Conservation (phyloP, 2,329 filamentous ascomycete genomes). For the Aspergillus aculeatus region DNA sequence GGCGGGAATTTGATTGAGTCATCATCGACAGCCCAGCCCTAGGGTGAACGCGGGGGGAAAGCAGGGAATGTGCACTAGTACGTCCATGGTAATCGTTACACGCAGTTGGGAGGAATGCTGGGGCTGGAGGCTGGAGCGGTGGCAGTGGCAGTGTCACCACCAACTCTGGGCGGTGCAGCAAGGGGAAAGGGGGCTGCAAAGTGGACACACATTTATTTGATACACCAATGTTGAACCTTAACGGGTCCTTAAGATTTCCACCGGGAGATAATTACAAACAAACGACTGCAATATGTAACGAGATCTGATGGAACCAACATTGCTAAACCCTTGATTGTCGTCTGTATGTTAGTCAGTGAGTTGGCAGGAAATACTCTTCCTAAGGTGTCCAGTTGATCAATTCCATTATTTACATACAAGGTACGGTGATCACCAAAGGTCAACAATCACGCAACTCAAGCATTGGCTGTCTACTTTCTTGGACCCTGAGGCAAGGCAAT, state of each 20-base stretch:
- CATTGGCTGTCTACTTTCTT: no score
- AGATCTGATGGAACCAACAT: not conserved
- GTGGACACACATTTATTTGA: slow-evolving; percentile 1
- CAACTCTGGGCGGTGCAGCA: slow-evolving; percentile 28
- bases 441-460: no score
- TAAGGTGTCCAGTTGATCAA: no score
- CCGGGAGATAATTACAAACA: not conserved
- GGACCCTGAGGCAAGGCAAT: no score
- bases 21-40: slow-evolving; percentile 1
- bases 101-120: slow-evolving; percentile 6
- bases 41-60: slow-evolving; percentile 16
- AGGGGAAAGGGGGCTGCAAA: slow-evolving; percentile 20
- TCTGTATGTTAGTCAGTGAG: no score
- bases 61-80: slow-evolving; percentile 10
- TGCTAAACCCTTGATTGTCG: no score
- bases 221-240: not conserved
- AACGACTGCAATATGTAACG: not conserved
- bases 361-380: no score
- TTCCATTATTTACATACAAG: no score
- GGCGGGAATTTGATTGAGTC: slow-evolving; percentile 4
- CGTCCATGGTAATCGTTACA: slow-evolving; percentile 17
- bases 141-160: slow-evolving; percentile 31
- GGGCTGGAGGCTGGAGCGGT: slow-evolving; percentile 25
- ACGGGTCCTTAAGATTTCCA: not conserved
- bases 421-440: no score